A percentile compares a stretch with the other conserved stretches of the same genome.
phyloP scores from a whole-genome alignment of 805 yeast genomes.

The Metschnikowia colocasiae region DNA sequence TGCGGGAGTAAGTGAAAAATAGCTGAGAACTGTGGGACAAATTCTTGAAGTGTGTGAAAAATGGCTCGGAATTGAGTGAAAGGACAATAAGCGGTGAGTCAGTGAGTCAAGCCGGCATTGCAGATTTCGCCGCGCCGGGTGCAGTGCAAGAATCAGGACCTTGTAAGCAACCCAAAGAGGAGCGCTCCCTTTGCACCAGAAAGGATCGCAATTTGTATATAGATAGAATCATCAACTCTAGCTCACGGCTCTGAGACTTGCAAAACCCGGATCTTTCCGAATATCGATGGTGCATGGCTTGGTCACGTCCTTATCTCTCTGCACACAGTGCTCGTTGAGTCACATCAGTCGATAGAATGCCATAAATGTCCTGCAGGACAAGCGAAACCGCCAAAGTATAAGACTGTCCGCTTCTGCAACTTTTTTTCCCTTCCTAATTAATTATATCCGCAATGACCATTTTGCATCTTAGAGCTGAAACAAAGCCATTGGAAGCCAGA shows the following conservation, averaged over 20 bases:
- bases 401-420: background rate
- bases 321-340: constrained; percentile 3
- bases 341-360: background rate
- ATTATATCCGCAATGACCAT: constrained; percentile 37
- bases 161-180: background rate
- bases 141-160: background rate
- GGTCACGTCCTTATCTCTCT: constrained; percentile 6
- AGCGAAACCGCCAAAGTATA: constrained; percentile 1
- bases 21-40: no score
- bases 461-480: constrained; percentile 92
- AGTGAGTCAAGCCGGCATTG: background rate
- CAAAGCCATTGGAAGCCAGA: constrained; percentile 95
- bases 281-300: background rate
- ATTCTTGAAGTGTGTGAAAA: background rate
- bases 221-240: background rate
- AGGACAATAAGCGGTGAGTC: background rate
- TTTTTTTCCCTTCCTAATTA: background rate
- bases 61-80: background rate
- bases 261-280: background rate
- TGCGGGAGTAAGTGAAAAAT: no score
- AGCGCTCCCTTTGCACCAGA: no score
- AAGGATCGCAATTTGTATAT: background rate
- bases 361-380: constrained; percentile 2
- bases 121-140: constrained; percentile 2
- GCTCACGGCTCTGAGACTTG: no score